Evolutionary conservation across 345 rosid species (phyloP).

Genomic region (Arabidopsis arenosa): DNA sequence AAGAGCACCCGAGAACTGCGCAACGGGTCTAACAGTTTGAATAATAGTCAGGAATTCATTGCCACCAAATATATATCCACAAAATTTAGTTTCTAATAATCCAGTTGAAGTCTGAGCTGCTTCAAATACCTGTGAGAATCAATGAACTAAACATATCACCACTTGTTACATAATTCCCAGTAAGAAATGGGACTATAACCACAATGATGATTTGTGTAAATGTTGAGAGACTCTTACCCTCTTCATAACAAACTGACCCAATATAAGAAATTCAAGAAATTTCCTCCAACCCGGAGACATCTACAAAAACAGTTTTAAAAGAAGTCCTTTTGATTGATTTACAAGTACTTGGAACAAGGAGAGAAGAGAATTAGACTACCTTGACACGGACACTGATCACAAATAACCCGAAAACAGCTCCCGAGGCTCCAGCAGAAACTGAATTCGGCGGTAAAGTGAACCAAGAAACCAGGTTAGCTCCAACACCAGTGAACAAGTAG

Average conservation of each 20-base stretch:
- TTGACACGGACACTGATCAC: conserved; percentile 85
- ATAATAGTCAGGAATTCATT: conserved; percentile 5
- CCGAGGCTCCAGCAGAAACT: conserved; percentile 86
- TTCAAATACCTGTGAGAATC: conserved; percentile 45
- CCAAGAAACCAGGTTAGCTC: conserved; percentile 90
- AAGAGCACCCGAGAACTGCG: conserved; percentile 91
- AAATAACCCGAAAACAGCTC: conserved; percentile 88
- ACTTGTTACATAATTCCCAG: neutral
- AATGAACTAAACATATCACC: neutral
- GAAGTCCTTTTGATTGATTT: conserved; percentile 24
- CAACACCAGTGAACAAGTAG: conserved; percentile 76
- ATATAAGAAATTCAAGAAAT: conserved; percentile 87
- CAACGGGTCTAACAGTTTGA: conserved; percentile 81
- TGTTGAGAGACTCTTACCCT: conserved; percentile 52
- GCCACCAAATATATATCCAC: conserved; percentile 57
- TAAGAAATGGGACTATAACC: neutral
- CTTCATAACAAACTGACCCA: conserved; percentile 86
- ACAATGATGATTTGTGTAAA: neutral
- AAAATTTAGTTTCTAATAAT: conserved; percentile 53
- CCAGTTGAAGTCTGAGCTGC: conserved; percentile 88
- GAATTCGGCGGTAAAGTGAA: conserved; percentile 80
- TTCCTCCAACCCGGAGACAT: conserved; percentile 95
- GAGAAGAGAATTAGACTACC: conserved; percentile 47
- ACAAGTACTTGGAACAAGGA: conserved; percentile 7
- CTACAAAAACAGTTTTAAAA: conserved; percentile 43